A percentile compares a stretch with the other conserved stretches of the same genome.
Evolutionary conservation across 2,329 filamentous ascomycete genomes (phyloP).

Genomic region (Emergomyces africanus): DNA sequence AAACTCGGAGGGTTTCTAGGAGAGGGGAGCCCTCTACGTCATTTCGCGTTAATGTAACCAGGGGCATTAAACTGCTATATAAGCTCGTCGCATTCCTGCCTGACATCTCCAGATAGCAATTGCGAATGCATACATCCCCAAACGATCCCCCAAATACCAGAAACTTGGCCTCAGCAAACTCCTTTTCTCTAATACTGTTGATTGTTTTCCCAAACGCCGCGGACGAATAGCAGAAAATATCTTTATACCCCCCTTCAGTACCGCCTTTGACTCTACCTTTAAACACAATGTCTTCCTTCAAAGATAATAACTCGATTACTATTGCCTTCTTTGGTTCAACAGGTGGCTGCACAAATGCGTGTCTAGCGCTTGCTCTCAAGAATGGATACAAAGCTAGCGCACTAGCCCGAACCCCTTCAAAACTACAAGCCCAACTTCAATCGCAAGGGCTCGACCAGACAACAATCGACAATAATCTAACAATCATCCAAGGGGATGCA

Average conservation of each 20-base stretch:
- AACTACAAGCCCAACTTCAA: conserved; percentile 33
- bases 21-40: background rate
- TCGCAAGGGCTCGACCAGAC: conserved; percentile 27
- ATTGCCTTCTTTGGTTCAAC: conserved; percentile 43
- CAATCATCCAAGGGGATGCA: conserved; percentile 36
- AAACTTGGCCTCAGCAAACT: background rate
- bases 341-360: conserved; percentile 34
- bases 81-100: background rate
- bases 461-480: conserved; percentile 29
- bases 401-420: conserved; percentile 38
- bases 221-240: background rate
- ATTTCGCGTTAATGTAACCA: background rate
- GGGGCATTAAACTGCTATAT: background rate
- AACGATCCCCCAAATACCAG: background rate
- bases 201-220: background rate
- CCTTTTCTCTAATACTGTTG: background rate
- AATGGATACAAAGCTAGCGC: conserved; percentile 35
- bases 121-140: background rate
- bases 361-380: conserved; percentile 33
- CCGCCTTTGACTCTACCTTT: background rate
- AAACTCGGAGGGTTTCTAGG: too few species aligned
- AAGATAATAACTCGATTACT: background rate
- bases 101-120: background rate
- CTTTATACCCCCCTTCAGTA: background rate
- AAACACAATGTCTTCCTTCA: background rate